These are phyloP conservation scores for Alloascoidea hylecoeti DNA, from an alignment of 805 yeast genomes.

Conservation along the genomic window DNA sequence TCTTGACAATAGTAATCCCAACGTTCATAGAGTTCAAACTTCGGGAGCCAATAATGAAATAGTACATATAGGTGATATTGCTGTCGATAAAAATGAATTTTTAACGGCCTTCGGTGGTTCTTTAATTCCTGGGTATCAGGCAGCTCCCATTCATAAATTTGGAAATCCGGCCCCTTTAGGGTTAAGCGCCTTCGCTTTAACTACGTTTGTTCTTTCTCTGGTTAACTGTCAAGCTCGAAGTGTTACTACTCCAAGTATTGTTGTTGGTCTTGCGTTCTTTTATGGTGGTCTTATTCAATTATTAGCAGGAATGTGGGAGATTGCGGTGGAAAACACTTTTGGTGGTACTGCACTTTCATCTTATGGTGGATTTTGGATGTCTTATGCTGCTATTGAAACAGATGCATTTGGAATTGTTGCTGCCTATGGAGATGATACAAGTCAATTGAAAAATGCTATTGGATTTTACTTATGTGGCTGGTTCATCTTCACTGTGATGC, in stretches of 20 bases:
- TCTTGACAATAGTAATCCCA: conserved; percentile 2
- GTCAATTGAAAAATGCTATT: conserved; percentile 24
- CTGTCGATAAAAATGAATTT: conserved; percentile 38
- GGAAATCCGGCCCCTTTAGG: conserved; percentile 75
- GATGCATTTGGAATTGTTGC: conserved; percentile 34
- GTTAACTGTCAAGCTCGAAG: conserved; percentile 46
- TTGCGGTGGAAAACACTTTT: conserved; percentile 49
- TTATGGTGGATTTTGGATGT: conserved; percentile 55
- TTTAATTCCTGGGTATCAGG: conserved; percentile 29
- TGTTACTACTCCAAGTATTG: conserved; percentile 34
- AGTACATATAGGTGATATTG: conserved; percentile 24
- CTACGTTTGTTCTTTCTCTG: conserved; percentile 45
- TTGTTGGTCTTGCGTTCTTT: conserved; percentile 46
- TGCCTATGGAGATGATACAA: conserved; percentile 23
- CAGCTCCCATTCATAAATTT: conserved; percentile 32
- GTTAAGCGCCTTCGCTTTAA: conserved; percentile 53
- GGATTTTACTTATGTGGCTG: conserved; percentile 35
- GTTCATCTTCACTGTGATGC: conserved; percentile 31
- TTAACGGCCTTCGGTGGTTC: conserved; percentile 50
- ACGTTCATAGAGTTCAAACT: conserved; percentile 8
- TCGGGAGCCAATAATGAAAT: conserved; percentile 11
- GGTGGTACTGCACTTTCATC: conserved; percentile 34
- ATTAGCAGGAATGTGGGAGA: conserved; percentile 58
- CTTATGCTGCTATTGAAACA: conserved; percentile 41
- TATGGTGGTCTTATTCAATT: conserved; percentile 51